Base-by-base conservation (phyloP, 257 asterid genomes). In the Anisodus acutangulus region DNA sequence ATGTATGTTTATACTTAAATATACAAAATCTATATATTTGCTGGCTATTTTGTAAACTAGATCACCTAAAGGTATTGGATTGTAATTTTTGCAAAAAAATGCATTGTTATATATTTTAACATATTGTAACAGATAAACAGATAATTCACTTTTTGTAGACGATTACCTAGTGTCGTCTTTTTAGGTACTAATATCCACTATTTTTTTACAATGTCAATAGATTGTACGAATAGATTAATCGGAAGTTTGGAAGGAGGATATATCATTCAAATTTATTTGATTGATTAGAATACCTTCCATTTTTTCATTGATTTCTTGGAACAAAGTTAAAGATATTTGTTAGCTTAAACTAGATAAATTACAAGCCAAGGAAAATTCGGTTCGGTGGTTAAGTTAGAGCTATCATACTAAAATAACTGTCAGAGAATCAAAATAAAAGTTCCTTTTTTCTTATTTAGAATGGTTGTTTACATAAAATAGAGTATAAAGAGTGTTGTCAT, bases 401-500 rank as follows among this genome's bases (percentile, higher is more conserved):
- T 76, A 51, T 49, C 81, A 51, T 76, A 76, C 63, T 51, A 76
- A 51, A 76, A 76, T 12, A 26, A 31, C 37, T 76, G 26, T 7
- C 62, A 74, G 7, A 49, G 59, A 72, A 19, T 47, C 60, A 47
- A 74, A 49, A 51, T 22, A 76, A 51, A 49, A 76, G 45, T 51
- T 13, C 4, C 15, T 3, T 64, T 64, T 64, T 64, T 4, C 47
- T 0, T 51, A 22, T 22, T 12, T 12, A 22, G 22, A 12, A 51
- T 12, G 19, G 62, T 51, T 76, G 45, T 51, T 76, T 58, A 51
- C 22, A 51, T 0, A 22, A 15, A 76, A 49, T 19, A 76, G 12
- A 2, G 78, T 39, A 15, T 35, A 39, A 37, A 11, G 39, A 0
- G 15, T 37, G 7, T 37, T 68, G 53, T 37, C 22, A 22, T 54